Conservation (phyloP, 345 rosid genomes). For the Arabidopsis arenosa region DNA sequence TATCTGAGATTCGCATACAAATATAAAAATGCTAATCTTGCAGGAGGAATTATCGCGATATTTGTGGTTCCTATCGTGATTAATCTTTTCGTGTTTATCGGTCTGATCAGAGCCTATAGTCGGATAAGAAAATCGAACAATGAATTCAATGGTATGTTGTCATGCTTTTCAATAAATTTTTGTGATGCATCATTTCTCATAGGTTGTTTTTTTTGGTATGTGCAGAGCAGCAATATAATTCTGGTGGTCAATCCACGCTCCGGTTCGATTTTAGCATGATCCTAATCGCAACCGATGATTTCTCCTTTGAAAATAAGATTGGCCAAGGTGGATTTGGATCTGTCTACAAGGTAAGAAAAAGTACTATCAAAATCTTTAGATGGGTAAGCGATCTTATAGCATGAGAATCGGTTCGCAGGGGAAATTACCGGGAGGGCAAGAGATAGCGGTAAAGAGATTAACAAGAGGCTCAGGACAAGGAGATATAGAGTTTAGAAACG, state of each 20-base stretch:
- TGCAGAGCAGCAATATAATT: conserved; percentile 17
- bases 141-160: neutral
- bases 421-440: conserved; percentile 38
- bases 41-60: conserved; percentile 35
- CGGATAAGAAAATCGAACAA: neutral
- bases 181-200: neutral
- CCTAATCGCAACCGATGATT: conserved; percentile 23
- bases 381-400: neutral
- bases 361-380: neutral
- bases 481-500: conserved; percentile 54
- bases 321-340: conserved; percentile 52
- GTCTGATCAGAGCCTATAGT: conserved; percentile 6
- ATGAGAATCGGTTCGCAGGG: conserved; percentile 45
- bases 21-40: neutral
- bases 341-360: conserved; percentile 44
- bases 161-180: neutral
- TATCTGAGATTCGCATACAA: neutral
- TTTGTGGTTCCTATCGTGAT: conserved; percentile 39
- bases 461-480: conserved; percentile 51
- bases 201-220: conserved; percentile 10
- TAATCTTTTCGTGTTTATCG: conserved; percentile 14
- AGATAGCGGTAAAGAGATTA: conserved; percentile 58
- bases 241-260: conserved; percentile 17
- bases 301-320: conserved; percentile 41
- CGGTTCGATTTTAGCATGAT: conserved; percentile 26